phyloP scores from a whole-genome alignment of 768 basidiomycete species.

The Collybia sordida region DNA sequence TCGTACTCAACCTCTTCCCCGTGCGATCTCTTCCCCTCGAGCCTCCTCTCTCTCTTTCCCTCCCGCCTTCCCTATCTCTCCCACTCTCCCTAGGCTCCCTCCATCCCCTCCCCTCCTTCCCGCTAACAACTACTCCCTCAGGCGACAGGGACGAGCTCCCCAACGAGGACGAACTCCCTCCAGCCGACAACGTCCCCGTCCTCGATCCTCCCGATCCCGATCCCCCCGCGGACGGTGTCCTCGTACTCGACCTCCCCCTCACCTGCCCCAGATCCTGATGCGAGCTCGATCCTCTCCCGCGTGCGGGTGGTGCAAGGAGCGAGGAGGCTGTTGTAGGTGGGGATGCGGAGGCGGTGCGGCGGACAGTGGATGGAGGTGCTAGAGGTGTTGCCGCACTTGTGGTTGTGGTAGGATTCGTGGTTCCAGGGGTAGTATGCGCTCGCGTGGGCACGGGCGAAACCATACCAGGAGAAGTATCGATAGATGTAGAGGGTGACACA shows the following conservation, averaged over 20 bases:
- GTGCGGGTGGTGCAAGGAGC: slow-evolving; percentile 24
- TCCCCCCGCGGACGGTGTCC: slow-evolving; percentile 55
- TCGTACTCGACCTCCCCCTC: slow-evolving; percentile 56
- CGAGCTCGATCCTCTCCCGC: slow-evolving; percentile 25
- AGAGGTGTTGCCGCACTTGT: no score
- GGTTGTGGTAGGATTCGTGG: no score
- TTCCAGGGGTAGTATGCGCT: no score
- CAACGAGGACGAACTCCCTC: slow-evolving; percentile 15
- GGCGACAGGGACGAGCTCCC: slow-evolving; percentile 28
- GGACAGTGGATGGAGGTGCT: no score
- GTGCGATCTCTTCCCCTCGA: slow-evolving; percentile 43
- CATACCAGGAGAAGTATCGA: slow-evolving; percentile 8
- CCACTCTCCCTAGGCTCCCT: slow-evolving; percentile 22
- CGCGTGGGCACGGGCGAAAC: background rate
- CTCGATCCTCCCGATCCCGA: slow-evolving; percentile 42
- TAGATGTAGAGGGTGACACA: slow-evolving; percentile 16
- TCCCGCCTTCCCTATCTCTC: slow-evolving; percentile 13
- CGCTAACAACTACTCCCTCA: slow-evolving; percentile 23
- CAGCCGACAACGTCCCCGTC: slow-evolving; percentile 1
- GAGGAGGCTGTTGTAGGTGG: slow-evolving; percentile 7
- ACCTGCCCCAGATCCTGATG: slow-evolving; percentile 22
- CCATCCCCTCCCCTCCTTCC: slow-evolving; percentile 24
- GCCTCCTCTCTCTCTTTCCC: slow-evolving; percentile 19
- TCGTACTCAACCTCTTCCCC: slow-evolving; percentile 36
- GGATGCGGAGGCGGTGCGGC: slow-evolving; percentile 20